phyloP scores from a whole-genome alignment of 495 filamentous ascomycete species.

The Lepraria neglecta region DNA sequence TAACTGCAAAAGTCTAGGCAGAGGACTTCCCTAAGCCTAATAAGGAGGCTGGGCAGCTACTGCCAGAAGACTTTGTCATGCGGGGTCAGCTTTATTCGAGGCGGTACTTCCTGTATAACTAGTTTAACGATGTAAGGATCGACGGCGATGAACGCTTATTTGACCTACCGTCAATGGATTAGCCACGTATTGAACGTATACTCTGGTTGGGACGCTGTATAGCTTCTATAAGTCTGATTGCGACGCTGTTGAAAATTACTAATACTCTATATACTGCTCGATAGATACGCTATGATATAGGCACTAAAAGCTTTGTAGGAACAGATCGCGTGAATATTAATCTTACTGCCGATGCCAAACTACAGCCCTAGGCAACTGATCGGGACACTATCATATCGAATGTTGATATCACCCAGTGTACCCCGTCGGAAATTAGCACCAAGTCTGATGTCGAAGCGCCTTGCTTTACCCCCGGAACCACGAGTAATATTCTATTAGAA shows the following conservation, averaged over 20 bases:
- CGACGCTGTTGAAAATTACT: not conserved
- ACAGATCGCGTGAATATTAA: not conserved
- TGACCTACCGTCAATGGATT: not conserved
- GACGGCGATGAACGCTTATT: not conserved
- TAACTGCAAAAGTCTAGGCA: conserved; percentile 19
- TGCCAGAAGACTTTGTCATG: conserved; percentile 78
- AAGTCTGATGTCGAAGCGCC: not conserved
- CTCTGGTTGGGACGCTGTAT: not conserved
- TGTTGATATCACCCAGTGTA: not conserved
- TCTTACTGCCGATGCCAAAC: not conserved
- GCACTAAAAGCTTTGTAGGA: not conserved
- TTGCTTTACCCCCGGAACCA: not conserved
- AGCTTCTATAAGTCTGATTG: not conserved
- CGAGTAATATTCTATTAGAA: not conserved
- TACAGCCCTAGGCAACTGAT: not conserved
- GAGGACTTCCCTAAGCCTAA: conserved; percentile 46
- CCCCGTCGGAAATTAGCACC: not conserved
- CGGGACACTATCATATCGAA: not conserved
- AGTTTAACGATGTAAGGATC: not conserved
- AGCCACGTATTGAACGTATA: not conserved
- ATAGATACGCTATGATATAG: not conserved
- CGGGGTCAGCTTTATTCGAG: conserved; percentile 51
- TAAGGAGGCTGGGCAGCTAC: conserved; percentile 47
- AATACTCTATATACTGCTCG: not conserved
- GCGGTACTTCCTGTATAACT: not conserved